Conservation (phyloP, 805 yeast species). For the Sungouiozyma ichnusensis region DNA sequence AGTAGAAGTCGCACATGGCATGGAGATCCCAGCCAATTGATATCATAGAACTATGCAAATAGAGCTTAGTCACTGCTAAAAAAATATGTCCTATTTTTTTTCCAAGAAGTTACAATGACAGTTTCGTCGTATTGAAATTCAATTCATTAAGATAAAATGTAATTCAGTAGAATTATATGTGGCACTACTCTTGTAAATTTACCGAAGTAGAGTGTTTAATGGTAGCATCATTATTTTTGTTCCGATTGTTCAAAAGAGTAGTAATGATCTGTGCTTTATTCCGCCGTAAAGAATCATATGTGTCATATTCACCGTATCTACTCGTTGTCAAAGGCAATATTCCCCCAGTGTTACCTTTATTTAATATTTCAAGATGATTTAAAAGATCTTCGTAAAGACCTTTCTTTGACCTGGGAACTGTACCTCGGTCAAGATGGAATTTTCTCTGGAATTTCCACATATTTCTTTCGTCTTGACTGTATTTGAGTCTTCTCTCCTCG, state of each 20-base stretch:
- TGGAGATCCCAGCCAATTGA: no score
- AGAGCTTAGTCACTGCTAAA: no score
- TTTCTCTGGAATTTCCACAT: conserved; percentile 22
- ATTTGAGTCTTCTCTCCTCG: conserved; percentile 8
- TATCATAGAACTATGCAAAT: no score
- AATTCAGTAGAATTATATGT: no score
- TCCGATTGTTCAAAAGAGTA: conserved; percentile 4
- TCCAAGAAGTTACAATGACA: no score
- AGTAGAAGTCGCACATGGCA: no score
- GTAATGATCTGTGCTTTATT: conserved; percentile 19
- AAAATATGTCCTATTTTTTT: no score
- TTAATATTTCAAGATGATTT: conserved; percentile 19
- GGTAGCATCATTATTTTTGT: background rate
- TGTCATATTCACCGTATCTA: conserved; percentile 27
- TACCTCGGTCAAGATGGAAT: conserved; percentile 11
- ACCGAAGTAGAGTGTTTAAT: background rate
- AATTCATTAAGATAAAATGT: no score
- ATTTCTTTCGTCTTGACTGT: conserved; percentile 10
- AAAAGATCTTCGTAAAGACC: conserved; percentile 16
- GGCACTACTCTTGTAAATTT: no score
- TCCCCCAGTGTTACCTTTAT: conserved; percentile 19
- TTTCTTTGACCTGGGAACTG: conserved; percentile 8
- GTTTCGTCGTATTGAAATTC: no score
- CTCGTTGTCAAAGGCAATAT: conserved; percentile 24
- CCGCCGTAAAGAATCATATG: conserved; percentile 14